These are phyloP conservation scores for Favolaschia claudopus DNA, from an alignment of 768 basidiomycete genomes.

Conservation along the genomic window DNA sequence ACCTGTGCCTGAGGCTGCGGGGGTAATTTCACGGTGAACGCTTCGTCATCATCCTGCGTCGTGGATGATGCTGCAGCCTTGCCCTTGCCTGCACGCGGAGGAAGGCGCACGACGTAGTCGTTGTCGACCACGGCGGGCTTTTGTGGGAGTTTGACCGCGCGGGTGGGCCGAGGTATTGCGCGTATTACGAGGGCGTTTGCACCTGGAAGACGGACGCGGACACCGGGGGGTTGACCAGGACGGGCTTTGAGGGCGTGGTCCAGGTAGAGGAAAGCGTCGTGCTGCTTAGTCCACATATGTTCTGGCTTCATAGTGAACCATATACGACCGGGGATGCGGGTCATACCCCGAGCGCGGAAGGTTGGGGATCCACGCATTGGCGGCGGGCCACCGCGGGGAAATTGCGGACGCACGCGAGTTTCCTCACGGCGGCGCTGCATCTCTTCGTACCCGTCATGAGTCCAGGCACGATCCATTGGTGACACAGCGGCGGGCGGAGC, in stretches of 20 bases:
- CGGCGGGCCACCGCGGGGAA: conserved; percentile 49
- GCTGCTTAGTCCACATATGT: conserved; percentile 83
- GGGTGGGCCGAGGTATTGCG: conserved; percentile 30
- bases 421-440: conserved; percentile 83
- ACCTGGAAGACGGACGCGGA: conserved; percentile 73
- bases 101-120: conserved; percentile 19
- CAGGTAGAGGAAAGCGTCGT: conserved; percentile 76
- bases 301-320: conserved; percentile 85
- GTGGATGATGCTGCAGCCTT: neutral
- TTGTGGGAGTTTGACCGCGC: conserved; percentile 28
- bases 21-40: conserved; percentile 18
- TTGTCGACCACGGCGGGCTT: conserved; percentile 7
- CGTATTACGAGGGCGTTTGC: conserved; percentile 51
- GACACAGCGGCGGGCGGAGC: conserved; percentile 38
- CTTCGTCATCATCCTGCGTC: neutral
- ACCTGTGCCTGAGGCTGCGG: neutral
- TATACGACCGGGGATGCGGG: conserved; percentile 51
- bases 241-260: conserved; percentile 67
- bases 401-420: conserved; percentile 47
- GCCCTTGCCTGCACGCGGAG: conserved; percentile 15
- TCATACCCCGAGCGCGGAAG: conserved; percentile 38
- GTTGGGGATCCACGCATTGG: conserved; percentile 28
- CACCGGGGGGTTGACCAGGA: conserved; percentile 58
- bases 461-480: conserved; percentile 77
- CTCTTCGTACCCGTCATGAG: conserved; percentile 89